Evolutionary conservation across 169 alveolate species (phyloP), one percentile per base, ranked within the genome.

Genomic region (Plasmodium inui): DNA sequence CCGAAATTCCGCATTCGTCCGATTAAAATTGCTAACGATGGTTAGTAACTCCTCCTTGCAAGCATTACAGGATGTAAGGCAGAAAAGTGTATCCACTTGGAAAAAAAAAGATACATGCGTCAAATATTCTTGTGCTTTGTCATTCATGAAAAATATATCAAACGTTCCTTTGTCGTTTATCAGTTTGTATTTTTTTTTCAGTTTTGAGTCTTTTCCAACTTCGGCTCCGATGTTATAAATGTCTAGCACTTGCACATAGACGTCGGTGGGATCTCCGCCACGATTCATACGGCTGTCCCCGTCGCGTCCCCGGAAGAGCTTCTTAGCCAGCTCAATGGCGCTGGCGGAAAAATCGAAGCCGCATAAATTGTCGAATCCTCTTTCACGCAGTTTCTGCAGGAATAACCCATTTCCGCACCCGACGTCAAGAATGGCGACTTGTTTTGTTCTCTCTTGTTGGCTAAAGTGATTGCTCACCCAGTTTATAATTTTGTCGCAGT

Each of bases 341-440:
- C 88, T 92, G 17, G 89, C 92, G 34, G 95, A 84, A 89, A 93
- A 95, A 84, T 96, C 97, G 19, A 96, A 94, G 12, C 97, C 97
- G 37, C 89, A 92, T 70, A 93, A 95, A 28, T 55, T 70, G 12
- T 30, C 12, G 53, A 95, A 95, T 17, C 95, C 96, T 44, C 74
- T 74, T 55, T 84, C 50, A 19, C 71, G 83, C 41, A 94, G 41
- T 32, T 94, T 92, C 50, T 89, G 74, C 46, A 96, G 85, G 78
- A 96, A 96, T 82, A 93, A 17, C 9, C 97, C 97, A 61, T 92
- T 89, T 6, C 97, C 97, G 41, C 96, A 96, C 12, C 97, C 97
- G 26, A 96, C 71, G 90, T 96, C 97, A 67, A 96, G 83, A 26
- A 96, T 55, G 28, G 86, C 5, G 8, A 92, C 76, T 55, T 82